Conservation (phyloP, 257 asterid genomes). For the Mentha longifolia region DNA sequence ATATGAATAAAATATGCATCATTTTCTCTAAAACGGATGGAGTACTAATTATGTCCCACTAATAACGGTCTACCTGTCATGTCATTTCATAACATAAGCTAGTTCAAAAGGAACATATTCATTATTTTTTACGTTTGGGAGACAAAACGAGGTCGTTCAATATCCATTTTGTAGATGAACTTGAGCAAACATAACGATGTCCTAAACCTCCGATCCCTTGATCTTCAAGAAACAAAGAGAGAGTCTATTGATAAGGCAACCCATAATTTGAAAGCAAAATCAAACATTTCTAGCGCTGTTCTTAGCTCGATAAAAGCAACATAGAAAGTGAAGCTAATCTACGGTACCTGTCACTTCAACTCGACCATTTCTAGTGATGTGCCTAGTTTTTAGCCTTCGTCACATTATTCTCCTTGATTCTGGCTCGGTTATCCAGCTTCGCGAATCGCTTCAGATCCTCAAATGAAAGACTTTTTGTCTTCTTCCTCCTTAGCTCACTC, state of each 20-base stretch:
- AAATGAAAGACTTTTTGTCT: slow-evolving; percentile 58
- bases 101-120: too few species aligned
- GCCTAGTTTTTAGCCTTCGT: slow-evolving; percentile 61
- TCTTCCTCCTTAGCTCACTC: slow-evolving; percentile 82
- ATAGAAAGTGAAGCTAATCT: too few species aligned
- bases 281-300: slow-evolving; percentile 15
- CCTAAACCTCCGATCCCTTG: neutral
- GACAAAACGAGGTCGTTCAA: neutral
- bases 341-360: too few species aligned
- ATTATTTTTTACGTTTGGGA: too few species aligned
- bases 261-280: slow-evolving; percentile 13
- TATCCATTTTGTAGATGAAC: neutral
- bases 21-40: too few species aligned
- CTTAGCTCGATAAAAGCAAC: neutral
- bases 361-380: too few species aligned
- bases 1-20: too few species aligned
- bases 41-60: too few species aligned
- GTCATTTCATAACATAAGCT: too few species aligned
- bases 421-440: slow-evolving; percentile 90
- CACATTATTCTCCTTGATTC: slow-evolving; percentile 90
- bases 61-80: too few species aligned
- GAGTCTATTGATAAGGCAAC: too few species aligned
- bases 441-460: slow-evolving; percentile 88
- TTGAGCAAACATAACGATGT: neutral
- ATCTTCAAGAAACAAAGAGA: neutral